Conservation (phyloP, 805 yeast genomes). For the Cyberlindnera euphorbiae region DNA sequence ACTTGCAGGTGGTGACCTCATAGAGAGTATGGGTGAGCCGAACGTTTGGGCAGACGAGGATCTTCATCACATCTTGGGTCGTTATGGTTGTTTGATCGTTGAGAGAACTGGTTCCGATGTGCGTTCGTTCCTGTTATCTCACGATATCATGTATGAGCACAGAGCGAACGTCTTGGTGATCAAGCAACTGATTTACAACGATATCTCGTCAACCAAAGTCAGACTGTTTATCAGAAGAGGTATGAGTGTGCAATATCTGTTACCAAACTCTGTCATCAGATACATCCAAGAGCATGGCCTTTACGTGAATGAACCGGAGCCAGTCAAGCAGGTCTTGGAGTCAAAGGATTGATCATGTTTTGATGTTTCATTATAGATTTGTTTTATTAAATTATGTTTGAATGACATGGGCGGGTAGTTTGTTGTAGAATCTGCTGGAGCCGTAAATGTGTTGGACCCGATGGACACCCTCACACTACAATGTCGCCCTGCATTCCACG, state of each 20-base stretch:
- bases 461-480: no score
- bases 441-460: no score
- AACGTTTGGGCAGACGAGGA: constrained; percentile 98
- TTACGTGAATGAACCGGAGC: constrained; percentile 82
- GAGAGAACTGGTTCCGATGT: constrained; percentile 98
- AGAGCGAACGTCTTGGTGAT: constrained; percentile 89
- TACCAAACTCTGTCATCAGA: constrained; percentile 92
- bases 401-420: no score
- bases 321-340: constrained; percentile 80
- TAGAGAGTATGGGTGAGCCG: constrained; percentile 99
- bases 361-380: no score
- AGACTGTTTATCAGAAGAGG: constrained; percentile 88
- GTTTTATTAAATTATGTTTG: no score
- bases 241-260: constrained; percentile 91
- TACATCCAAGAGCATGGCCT: constrained; percentile 90
- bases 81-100: constrained; percentile 93
- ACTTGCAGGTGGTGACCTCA: constrained; percentile 95
- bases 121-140: constrained; percentile 82
- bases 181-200: constrained; percentile 94
- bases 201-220: constrained; percentile 92
- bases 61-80: constrained; percentile 89
- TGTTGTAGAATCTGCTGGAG: no score
- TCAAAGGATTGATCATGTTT: constrained; percentile 34
- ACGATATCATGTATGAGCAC: constrained; percentile 97
- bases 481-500: no score